Percentiles rank a stretch among this genome's conserved stretches.
phyloP scores from a whole-genome alignment of 2,329 filamentous ascomycete genomes.

The Aplosporella prunicola region DNA sequence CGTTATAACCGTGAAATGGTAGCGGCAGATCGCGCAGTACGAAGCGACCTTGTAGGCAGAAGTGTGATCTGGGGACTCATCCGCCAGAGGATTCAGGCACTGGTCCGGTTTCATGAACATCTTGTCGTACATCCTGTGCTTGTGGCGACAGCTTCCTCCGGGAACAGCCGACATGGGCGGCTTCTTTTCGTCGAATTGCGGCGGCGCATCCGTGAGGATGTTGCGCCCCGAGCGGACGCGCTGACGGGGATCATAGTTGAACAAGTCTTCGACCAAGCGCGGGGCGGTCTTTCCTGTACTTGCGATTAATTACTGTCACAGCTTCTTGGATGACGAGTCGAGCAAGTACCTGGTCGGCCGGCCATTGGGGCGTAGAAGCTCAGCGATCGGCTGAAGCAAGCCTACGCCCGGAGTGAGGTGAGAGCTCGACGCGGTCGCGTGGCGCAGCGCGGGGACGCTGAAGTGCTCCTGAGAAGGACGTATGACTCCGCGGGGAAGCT shows the following conservation, averaged over 20 bases:
- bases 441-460: too few species aligned
- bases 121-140: too few species aligned
- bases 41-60: slow-evolving; percentile 49
- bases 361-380: too few species aligned
- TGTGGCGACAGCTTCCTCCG: slow-evolving; percentile 47
- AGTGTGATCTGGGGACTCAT: slow-evolving; percentile 23
- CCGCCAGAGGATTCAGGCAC: slow-evolving; percentile 37
- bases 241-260: slow-evolving; percentile 41
- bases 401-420: too few species aligned
- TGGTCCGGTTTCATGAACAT: slow-evolving; percentile 50
- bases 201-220: slow-evolving; percentile 49
- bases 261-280: slow-evolving; percentile 42
- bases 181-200: slow-evolving; percentile 36
- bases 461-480: too few species aligned
- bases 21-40: slow-evolving; percentile 52
- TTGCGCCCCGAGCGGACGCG: slow-evolving; percentile 41
- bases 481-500: too few species aligned
- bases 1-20: slow-evolving; percentile 51
- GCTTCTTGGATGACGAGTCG: too few species aligned
- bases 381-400: too few species aligned
- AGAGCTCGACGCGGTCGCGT: too few species aligned
- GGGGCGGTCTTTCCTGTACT: slow-evolving; percentile 40
- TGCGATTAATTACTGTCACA: too few species aligned
- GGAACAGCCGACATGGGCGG: slow-evolving; percentile 27
- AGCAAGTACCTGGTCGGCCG: too few species aligned